Evolutionary conservation across 345 rosid genomes (phyloP).

Genomic region (rapeseed (Brassica napus)): DNA sequence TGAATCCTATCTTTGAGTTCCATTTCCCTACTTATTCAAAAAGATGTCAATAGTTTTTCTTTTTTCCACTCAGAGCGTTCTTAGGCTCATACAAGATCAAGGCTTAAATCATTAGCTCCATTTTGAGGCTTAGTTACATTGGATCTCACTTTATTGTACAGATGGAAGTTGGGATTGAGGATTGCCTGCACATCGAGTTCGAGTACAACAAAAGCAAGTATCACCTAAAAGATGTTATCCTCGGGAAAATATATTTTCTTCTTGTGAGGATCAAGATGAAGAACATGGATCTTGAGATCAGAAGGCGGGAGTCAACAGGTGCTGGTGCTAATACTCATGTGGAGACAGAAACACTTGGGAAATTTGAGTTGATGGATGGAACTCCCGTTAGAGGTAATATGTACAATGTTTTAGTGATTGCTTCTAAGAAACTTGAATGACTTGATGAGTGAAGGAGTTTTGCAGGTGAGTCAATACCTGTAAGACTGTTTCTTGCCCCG

Average conservation of each 20-base stretch:
- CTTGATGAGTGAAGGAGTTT: constrained; percentile 7
- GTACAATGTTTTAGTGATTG: not conserved
- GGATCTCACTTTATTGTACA: constrained; percentile 41
- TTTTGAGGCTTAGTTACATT: not conserved
- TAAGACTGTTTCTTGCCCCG: constrained; percentile 91
- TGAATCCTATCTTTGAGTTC: not conserved
- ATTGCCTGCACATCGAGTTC: constrained; percentile 96
- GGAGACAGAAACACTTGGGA: constrained; percentile 96
- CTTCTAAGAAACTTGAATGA: not conserved
- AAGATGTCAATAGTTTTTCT: not conserved
- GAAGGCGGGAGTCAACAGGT: constrained; percentile 96
- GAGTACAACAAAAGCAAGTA: constrained; percentile 99
- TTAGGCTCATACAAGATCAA: not conserved
- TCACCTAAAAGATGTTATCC: constrained; percentile 92
- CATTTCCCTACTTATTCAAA: not conserved
- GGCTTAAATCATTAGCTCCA: constrained; percentile 5
- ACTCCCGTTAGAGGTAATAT: constrained; percentile 95
- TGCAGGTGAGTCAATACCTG: constrained; percentile 97
- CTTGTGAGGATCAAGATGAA: constrained; percentile 98
- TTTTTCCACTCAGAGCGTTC: constrained; percentile 4
- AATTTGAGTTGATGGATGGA: constrained; percentile 98
- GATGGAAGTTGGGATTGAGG: constrained; percentile 99
- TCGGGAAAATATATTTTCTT: constrained; percentile 97
- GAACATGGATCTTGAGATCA: constrained; percentile 98
- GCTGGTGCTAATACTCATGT: constrained; percentile 95